Evolutionary conservation across 257 asterid species (phyloP), one percentile per base, ranked within the genome.

Genomic region (Ehretia macrophylla): DNA sequence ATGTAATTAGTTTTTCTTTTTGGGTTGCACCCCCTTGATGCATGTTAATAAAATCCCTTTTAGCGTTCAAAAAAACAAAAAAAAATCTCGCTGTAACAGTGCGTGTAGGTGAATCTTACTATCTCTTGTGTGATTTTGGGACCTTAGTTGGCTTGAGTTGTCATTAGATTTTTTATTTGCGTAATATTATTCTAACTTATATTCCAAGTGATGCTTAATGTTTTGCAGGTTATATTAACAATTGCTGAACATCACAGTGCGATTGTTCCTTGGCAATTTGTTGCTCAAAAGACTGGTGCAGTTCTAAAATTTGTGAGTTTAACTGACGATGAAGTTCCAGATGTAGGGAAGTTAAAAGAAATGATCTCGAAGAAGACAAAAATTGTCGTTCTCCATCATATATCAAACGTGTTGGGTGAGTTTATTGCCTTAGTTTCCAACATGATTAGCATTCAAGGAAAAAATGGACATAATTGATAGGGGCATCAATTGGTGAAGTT

Each of bases 231-330:
- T 68, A 65, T 93, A 50, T 79, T 85, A 48, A 78, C 96, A 51
- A 73, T 93, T 50, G 97, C 96, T 56, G 99, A 93, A 71, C 97
- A 89, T 84, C 99, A 93, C 79, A 93, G 99, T 75, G 83, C 93
- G 55, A 83, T 89, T 69, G 96, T 93, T 67, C 99, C 97, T 66
- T 93, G 99, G 99, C 97, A 89, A 83, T 21, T 85, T 76, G 87
- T 93, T n/a, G 94, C 97, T 78, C 96, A 93, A 71, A 89, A 75
- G 85, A 89, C 99, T 46, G 97, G 99, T 68, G 99, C 95, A 37
- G 73, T 78, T 59, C 69, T 93, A 57, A 93, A 79, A 75, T 84
- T 69, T 72, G 91, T 86, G 53, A 70, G 46, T 63, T 81, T 93
- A 63, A 75, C 85, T 0, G 79, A 86, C 60, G 80, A 77, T 68